phyloP scores from a whole-genome alignment of 2,329 filamentous ascomycete genomes.

The Alternaria sp. region DNA sequence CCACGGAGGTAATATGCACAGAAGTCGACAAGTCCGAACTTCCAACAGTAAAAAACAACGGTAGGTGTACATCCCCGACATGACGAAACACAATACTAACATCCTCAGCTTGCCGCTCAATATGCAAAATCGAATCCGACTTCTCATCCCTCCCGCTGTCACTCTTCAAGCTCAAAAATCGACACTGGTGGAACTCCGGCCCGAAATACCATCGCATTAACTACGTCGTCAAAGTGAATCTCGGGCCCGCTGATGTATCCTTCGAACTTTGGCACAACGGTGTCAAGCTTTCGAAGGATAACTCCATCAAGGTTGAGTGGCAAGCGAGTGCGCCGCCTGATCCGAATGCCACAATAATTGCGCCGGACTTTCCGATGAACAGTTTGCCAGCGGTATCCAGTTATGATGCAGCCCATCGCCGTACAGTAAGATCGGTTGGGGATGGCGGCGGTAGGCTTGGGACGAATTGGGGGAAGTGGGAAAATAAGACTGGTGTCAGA shows the following conservation, averaged over 20 bases:
- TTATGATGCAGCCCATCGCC: not conserved
- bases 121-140: slow-evolving; percentile 29
- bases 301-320: slow-evolving; percentile 30
- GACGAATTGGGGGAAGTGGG: not conserved
- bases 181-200: slow-evolving; percentile 29
- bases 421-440: not conserved
- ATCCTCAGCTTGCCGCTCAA: slow-evolving; percentile 15
- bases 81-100: not conserved
- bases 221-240: slow-evolving; percentile 25
- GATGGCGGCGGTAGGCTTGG: not conserved
- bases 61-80: slow-evolving; percentile 1
- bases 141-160: slow-evolving; percentile 17
- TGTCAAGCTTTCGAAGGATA: slow-evolving; percentile 25
- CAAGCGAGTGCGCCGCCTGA: slow-evolving; percentile 19
- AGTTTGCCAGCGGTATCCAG: not conserved
- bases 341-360: not conserved
- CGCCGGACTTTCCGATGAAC: slow-evolving; percentile 9
- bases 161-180: slow-evolving; percentile 30
- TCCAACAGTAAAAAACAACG: slow-evolving; percentile 12
- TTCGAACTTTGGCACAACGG: slow-evolving; percentile 32
- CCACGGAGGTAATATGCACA: slow-evolving; percentile 25
- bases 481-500: not conserved
- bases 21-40: slow-evolving; percentile 23
- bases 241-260: slow-evolving; percentile 25
- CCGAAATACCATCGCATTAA: slow-evolving; percentile 25